These are phyloP conservation scores for Salvia splendens DNA, from an alignment of 257 asterid genomes.

Conservation along the genomic window DNA sequence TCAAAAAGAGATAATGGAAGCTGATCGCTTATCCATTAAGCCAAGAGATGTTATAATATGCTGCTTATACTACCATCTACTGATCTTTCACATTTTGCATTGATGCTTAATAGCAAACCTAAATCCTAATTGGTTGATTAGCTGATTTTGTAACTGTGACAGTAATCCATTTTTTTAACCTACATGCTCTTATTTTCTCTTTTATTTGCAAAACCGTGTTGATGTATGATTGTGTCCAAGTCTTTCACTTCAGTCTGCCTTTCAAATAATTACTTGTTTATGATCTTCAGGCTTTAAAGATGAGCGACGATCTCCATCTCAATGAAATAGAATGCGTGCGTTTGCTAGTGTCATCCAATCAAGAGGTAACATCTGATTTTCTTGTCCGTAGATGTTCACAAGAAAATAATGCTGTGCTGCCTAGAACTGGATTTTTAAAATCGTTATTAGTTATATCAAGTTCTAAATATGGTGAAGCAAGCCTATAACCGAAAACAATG, in stretches of 20 bases:
- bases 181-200: slow-evolving; percentile 5
- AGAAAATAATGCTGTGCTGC: neutral
- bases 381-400: slow-evolving; percentile 11
- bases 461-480: neutral
- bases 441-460: neutral
- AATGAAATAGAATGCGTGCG: slow-evolving; percentile 86
- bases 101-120: neutral
- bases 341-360: slow-evolving; percentile 81
- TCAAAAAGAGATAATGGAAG: neutral
- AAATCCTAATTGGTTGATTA: slow-evolving; percentile 23
- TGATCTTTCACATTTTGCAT: slow-evolving; percentile 8
- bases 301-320: slow-evolving; percentile 96
- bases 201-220: neutral
- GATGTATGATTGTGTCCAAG: slow-evolving; percentile 20
- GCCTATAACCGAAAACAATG: neutral
- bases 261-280: slow-evolving; percentile 30
- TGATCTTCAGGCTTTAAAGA: slow-evolving; percentile 66
- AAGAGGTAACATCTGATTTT: slow-evolving; percentile 63
- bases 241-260: slow-evolving; percentile 18
- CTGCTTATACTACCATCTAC: slow-evolving; percentile 15
- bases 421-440: neutral
- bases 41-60: slow-evolving; percentile 18
- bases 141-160: neutral
- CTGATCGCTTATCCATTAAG: slow-evolving; percentile 18
- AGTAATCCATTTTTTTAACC: neutral